Evolutionary conservation across 495 filamentous ascomycete genomes (phyloP), one percentile per base, ranked within the genome.

Genomic region (Lichina pygmaea): DNA sequence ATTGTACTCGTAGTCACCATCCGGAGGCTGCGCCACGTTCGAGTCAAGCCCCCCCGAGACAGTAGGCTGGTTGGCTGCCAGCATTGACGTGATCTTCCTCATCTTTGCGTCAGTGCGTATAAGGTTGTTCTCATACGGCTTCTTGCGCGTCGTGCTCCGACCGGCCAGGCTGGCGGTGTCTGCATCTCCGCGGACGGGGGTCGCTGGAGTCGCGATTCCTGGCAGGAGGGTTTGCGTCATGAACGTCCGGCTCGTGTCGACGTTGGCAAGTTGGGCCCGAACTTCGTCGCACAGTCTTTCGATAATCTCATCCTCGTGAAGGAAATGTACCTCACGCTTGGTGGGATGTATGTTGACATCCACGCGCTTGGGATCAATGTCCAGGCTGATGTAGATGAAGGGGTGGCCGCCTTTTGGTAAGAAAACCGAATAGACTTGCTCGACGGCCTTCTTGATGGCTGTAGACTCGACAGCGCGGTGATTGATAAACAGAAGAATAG

Each of bases 291-390:
- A 93, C 32, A 99, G 76, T 42, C 68, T 71, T 53, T 93, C 83
- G 48, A 93, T 78, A 45, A 95, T 92, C 51, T 95, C 89, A 52
- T 95, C 91, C 56, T 99, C 91, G 50, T 95, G 93, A 5, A 99
- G 67, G 56, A 99, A 95, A 55, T 95, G 92, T 32, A 99, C 91
- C 57, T 99, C 91, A 44, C 86, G 71, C 57, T 99, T 99, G 3
- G 91, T 95, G 6, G 91, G 91, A 56, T 99, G 91, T 0, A 99
- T 76, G 53, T 99, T 99, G 54, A 99, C 91, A 58, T 99, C 91
- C 3, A 99, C 83, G 11, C 86, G 72, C 37, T 80, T 72, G 8
- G 91, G 89, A 48, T 95, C 86, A 49, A 99, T 86, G 46, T 93
- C 82, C 1, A 99, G 65, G 52, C 80, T 89, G 32, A 99, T 67